Conservation (phyloP, 2,329 filamentous ascomycete genomes). For the Aureobasidium sp. region DNA sequence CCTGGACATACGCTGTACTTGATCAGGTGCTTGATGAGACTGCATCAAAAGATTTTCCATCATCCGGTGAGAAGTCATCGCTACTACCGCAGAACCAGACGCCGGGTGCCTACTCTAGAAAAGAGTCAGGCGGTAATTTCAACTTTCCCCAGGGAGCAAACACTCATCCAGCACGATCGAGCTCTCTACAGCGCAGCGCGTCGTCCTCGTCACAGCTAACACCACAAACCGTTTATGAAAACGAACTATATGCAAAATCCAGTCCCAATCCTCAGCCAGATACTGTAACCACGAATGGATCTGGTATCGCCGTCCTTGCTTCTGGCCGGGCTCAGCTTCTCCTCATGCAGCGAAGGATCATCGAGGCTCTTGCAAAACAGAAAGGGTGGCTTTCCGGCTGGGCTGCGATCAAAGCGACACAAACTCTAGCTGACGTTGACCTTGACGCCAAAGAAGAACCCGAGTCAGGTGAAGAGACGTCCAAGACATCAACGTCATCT, state of each 20-base stretch:
- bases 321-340: constrained; percentile 76
- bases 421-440: constrained; percentile 29
- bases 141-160: constrained; percentile 17
- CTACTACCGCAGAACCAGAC: not conserved
- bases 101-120: not conserved
- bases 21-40: constrained; percentile 72
- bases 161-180: constrained; percentile 13
- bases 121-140: constrained; percentile 11
- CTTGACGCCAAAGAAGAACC: constrained; percentile 23
- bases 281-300: constrained; percentile 7
- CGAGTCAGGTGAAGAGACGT: not conserved
- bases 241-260: constrained; percentile 4
- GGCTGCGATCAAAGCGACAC: constrained; percentile 34
- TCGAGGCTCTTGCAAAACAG: constrained; percentile 64
- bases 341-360: constrained; percentile 66
- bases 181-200: constrained; percentile 11
- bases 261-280: constrained; percentile 1
- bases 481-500: not conserved
- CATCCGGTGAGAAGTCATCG: constrained; percentile 34
- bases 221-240: constrained; percentile 7
- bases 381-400: constrained; percentile 71
- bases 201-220: not conserved
- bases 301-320: constrained; percentile 67
- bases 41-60: constrained; percentile 56
- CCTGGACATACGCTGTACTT: constrained; percentile 67